These are phyloP conservation scores for Selenicereus undatus DNA, from an alignment of 148 eudicot species.

Conservation along the genomic window DNA sequence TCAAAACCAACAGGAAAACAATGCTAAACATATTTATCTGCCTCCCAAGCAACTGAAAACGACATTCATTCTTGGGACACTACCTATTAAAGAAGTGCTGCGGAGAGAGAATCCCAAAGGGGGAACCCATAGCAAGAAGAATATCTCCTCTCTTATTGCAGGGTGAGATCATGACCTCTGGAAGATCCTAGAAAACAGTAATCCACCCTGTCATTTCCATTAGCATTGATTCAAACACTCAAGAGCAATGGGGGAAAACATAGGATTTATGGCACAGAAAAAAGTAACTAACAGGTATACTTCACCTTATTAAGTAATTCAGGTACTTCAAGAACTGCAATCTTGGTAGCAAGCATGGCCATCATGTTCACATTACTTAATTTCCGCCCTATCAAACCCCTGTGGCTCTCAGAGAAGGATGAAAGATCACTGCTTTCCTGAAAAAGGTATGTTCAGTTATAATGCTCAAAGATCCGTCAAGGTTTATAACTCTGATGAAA, in stretches of 20 bases:
- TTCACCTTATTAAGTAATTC: slow-evolving; percentile 44
- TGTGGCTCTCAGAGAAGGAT: slow-evolving; percentile 34
- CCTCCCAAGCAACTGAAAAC: slow-evolving; percentile 11
- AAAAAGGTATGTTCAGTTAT: slow-evolving; percentile 12
- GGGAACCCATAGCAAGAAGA: slow-evolving; percentile 88
- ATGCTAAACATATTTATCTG: background rate
- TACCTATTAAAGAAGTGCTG: slow-evolving; percentile 91
- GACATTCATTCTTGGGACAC: slow-evolving; percentile 7
- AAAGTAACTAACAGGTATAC: slow-evolving; percentile 2
- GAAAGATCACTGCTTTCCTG: slow-evolving; percentile 23
- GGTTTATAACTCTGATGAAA: background rate
- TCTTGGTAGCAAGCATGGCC: slow-evolving; percentile 52
- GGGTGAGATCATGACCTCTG: slow-evolving; percentile 42
- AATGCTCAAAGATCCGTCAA: slow-evolving; percentile 3
- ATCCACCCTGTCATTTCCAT: slow-evolving; percentile 40
- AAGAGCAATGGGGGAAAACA: slow-evolving; percentile 12
- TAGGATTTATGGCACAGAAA: slow-evolving; percentile 8
- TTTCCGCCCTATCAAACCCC: slow-evolving; percentile 19
- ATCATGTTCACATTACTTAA: slow-evolving; percentile 32
- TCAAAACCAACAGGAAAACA: background rate
- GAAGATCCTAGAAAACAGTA: slow-evolving; percentile 58
- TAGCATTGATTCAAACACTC: slow-evolving; percentile 23
- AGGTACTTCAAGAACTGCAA: slow-evolving; percentile 65
- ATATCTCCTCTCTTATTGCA: slow-evolving; percentile 65
- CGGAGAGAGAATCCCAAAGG: slow-evolving; percentile 91